A percentile compares a stretch with the other conserved stretches of the same genome.
Conservation (phyloP, 768 basidiomycete genomes). For the Rickenella mellea region DNA sequence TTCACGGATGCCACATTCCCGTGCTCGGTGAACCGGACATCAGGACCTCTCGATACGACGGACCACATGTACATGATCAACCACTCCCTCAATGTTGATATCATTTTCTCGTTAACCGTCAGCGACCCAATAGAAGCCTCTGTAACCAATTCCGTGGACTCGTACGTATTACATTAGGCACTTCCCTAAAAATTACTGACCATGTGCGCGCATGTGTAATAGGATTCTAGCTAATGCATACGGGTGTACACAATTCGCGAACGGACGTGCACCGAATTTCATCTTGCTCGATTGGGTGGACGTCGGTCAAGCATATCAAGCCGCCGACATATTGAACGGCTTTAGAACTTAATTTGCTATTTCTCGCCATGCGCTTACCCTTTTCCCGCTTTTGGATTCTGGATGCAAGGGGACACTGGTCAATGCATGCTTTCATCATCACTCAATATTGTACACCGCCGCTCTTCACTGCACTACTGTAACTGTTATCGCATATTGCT, state of each 20-base stretch:
- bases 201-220: conserved; percentile 25
- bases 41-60: conserved; percentile 33
- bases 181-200: conserved; percentile 26
- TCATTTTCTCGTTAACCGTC: too few relatives aligned
- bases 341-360: conserved; percentile 7
- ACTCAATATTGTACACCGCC: too few relatives aligned
- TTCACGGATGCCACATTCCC: conserved; percentile 41
- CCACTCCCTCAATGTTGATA: conserved; percentile 42
- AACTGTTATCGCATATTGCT: too few relatives aligned
- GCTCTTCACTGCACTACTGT: too few relatives aligned
- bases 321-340: conserved; percentile 37
- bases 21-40: conserved; percentile 41
- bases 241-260: conserved; percentile 33
- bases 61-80: conserved; percentile 55
- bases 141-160: conserved; percentile 21
- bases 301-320: conserved; percentile 32
- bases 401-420: too few relatives aligned
- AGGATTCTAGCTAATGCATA: conserved; percentile 30
- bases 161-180: conserved; percentile 11
- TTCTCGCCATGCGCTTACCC: too few relatives aligned
- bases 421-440: too few relatives aligned
- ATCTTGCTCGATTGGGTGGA: conserved; percentile 45
- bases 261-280: conserved; percentile 39
- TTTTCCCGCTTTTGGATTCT: too few relatives aligned
- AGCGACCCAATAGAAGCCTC: conserved; percentile 17